phyloP scores from a whole-genome alignment of 306 rosid genomes.

The Lathyrus oleraceus region DNA sequence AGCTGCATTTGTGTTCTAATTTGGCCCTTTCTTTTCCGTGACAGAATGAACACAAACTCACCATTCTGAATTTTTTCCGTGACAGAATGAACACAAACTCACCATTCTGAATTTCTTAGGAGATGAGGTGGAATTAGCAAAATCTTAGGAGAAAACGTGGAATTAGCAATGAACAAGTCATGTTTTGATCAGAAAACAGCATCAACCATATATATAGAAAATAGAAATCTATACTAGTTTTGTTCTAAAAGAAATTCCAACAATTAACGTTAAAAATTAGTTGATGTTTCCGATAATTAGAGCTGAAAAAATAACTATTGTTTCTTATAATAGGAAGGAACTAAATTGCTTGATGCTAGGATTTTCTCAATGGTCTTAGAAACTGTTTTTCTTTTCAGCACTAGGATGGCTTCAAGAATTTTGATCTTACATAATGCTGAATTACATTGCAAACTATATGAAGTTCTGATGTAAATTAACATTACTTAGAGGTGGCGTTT shows the following conservation, averaged over 20 bases:
- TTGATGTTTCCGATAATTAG: background rate
- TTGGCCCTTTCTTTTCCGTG: background rate
- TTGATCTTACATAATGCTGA: background rate
- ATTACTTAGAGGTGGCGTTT: conserved; percentile 9
- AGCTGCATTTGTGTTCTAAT: background rate
- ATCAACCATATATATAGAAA: background rate
- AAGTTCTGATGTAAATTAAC: conserved; percentile 10
- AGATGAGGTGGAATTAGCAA: background rate
- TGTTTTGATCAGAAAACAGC: background rate
- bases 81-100: background rate
- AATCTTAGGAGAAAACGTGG: background rate
- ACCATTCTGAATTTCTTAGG: background rate
- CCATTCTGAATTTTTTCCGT: background rate
- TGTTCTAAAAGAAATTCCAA: background rate
- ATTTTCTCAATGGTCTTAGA: background rate
- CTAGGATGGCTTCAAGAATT: conserved; percentile 21
- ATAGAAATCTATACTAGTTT: background rate
- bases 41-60: background rate
- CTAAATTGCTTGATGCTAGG: background rate
- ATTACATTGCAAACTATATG: background rate
- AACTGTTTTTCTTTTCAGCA: conserved; percentile 11
- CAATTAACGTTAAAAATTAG: background rate
- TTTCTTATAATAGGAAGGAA: background rate
- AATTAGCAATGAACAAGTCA: background rate
- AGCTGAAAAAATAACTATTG: background rate